Evolutionary conservation across 805 yeast genomes (phyloP).

Genomic region (Kodamaea kaohsiungensis): DNA sequence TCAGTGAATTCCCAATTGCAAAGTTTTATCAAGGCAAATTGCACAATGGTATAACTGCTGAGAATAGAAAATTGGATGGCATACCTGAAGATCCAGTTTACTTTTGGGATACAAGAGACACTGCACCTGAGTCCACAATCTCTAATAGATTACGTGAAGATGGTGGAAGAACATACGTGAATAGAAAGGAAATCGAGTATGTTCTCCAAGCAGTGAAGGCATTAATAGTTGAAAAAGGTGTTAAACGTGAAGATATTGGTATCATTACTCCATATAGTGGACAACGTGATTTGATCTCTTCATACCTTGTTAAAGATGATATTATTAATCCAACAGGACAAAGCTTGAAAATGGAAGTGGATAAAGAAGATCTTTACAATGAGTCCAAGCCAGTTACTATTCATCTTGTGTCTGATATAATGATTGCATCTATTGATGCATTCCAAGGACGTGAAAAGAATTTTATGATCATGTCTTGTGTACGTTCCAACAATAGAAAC

Average conservation of each 20-base stretch:
- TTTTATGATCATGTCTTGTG: conserved; percentile 31
- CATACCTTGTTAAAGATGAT: conserved; percentile 47
- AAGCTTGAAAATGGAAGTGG: conserved; percentile 52
- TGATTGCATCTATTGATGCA: conserved; percentile 40
- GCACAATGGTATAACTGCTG: conserved; percentile 59
- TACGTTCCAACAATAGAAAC: conserved; percentile 23
- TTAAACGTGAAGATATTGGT: conserved; percentile 55
- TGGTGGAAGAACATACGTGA: conserved; percentile 59
- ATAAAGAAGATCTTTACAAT: conserved; percentile 57
- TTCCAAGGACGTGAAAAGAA: conserved; percentile 34
- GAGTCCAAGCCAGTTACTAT: conserved; percentile 50
- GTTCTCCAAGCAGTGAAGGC: conserved; percentile 50
- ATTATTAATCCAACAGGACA: conserved; percentile 56
- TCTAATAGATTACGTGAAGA: conserved; percentile 48
- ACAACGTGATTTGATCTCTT: conserved; percentile 64
- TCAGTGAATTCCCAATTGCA: conserved; percentile 58
- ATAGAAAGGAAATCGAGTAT: conserved; percentile 51
- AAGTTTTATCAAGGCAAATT: conserved; percentile 52
- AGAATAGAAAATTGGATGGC: conserved; percentile 47
- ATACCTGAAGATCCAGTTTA: conserved; percentile 53
- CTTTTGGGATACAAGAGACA: conserved; percentile 60
- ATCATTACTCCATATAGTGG: conserved; percentile 77
- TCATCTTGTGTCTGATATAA: conserved; percentile 46
- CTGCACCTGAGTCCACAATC: conserved; percentile 48
- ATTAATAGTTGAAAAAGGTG: conserved; percentile 55